Conservation (phyloP, 2,329 filamentous ascomycete genomes). For the Aspergillus eucalypticola region DNA sequence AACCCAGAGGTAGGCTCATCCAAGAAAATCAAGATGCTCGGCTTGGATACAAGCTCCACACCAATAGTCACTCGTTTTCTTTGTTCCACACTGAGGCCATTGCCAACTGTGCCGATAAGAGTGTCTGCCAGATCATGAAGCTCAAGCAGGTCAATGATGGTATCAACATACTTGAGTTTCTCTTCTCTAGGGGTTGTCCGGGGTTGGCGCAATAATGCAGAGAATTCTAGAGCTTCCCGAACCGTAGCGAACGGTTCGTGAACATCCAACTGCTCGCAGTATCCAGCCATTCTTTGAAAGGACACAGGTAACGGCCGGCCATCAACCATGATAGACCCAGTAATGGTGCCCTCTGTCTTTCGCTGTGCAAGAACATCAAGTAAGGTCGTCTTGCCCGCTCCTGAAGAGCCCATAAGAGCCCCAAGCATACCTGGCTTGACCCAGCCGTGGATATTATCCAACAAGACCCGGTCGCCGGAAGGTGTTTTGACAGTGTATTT, state of each 20-base stretch:
- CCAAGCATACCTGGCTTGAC: constrained; percentile 44
- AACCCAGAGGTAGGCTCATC: constrained; percentile 93
- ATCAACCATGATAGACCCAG: constrained; percentile 41
- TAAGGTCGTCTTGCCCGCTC: constrained; percentile 61
- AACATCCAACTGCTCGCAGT: not conserved
- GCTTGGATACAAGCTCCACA: constrained; percentile 87
- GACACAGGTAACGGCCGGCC: constrained; percentile 4
- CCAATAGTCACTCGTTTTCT: constrained; percentile 78
- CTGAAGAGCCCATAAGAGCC: constrained; percentile 60
- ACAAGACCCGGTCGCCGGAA: constrained; percentile 53
- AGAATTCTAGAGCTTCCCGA: constrained; percentile 72
- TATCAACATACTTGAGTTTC: constrained; percentile 76
- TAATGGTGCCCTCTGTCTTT: constrained; percentile 61
- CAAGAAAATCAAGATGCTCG: constrained; percentile 81
- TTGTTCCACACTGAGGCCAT: constrained; percentile 64
- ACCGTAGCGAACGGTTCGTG: not conserved
- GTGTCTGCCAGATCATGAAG: constrained; percentile 87
- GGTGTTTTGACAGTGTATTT: constrained; percentile 66
- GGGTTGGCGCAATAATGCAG: constrained; percentile 78
- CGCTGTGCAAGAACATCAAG: constrained; percentile 59
- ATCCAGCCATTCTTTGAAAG: constrained; percentile 2
- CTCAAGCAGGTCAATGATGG: constrained; percentile 72
- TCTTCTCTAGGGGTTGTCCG: constrained; percentile 66
- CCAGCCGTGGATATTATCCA: constrained; percentile 71
- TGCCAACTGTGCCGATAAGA: constrained; percentile 79